These are phyloP conservation scores for Mycena vulgaris DNA, from an alignment of 768 basidiomycete species.

Conservation along the genomic window DNA sequence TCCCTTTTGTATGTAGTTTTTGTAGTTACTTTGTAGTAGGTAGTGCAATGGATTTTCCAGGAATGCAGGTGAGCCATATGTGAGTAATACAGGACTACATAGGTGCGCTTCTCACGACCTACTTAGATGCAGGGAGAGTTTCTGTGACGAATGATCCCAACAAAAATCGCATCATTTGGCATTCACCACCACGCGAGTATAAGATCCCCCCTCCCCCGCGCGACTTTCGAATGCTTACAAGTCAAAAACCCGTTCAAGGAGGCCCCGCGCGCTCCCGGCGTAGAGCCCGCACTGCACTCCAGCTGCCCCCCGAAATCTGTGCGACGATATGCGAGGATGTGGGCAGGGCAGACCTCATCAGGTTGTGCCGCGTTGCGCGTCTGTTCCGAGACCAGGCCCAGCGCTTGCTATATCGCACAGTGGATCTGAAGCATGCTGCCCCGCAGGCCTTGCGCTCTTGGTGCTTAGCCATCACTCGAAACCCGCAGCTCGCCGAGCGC, in stretches of 20 bases:
- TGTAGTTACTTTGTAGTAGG: conserved; percentile 22
- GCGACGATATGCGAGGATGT: conserved; percentile 5
- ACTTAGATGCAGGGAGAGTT: too few relatives aligned
- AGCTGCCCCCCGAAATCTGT: conserved; percentile 17
- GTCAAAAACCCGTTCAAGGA: too few relatives aligned
- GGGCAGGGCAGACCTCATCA: neutral
- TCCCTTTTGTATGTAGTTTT: conserved; percentile 4
- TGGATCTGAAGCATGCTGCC: neutral
- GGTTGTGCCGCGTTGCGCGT: conserved; percentile 2
- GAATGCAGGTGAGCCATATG: neutral
- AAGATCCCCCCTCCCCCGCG: too few relatives aligned
- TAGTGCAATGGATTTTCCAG: conserved; percentile 25
- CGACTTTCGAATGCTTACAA: too few relatives aligned
- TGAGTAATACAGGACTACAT: too few relatives aligned
- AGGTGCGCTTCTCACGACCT: too few relatives aligned
- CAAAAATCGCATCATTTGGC: too few relatives aligned
- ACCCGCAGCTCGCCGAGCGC: conserved; percentile 14
- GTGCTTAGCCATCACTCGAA: conserved; percentile 2
- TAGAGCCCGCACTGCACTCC: too few relatives aligned
- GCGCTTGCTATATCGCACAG: conserved; percentile 17
- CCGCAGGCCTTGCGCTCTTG: neutral
- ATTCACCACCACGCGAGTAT: too few relatives aligned
- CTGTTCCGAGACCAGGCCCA: conserved; percentile 3
- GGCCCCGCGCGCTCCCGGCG: too few relatives aligned
- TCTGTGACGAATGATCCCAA: too few relatives aligned